phyloP scores from a whole-genome alignment of 139 green algal species.

The Micromonas pusilla region DNA sequence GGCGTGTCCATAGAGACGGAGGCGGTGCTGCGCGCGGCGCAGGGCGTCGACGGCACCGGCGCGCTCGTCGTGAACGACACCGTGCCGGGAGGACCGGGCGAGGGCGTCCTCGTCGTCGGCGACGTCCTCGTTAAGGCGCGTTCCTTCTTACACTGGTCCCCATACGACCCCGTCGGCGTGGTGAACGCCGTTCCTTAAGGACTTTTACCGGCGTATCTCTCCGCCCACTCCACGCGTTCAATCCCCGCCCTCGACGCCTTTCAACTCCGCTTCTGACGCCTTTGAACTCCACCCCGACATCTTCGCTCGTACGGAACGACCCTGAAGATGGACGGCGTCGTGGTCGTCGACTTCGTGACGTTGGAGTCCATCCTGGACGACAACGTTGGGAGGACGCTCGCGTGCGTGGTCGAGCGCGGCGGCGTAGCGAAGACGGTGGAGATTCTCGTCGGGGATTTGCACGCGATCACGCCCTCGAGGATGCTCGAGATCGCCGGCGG shows the following conservation, averaged over 20 bases:
- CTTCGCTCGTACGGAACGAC: too few relatives aligned
- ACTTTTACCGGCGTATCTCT: too few relatives aligned
- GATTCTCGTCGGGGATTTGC: slow-evolving; percentile 62
- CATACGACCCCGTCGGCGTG: too few relatives aligned
- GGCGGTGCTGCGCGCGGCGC: slow-evolving; percentile 17
- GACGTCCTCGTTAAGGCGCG: slow-evolving; percentile 72
- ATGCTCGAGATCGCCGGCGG: slow-evolving; percentile 75
- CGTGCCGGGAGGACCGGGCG: slow-evolving; percentile 60
- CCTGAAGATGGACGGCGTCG: slow-evolving; percentile 18
- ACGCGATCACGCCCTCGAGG: slow-evolving; percentile 59
- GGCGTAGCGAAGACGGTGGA: slow-evolving; percentile 42
- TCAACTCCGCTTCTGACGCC: too few relatives aligned
- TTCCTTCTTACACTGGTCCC: slow-evolving; percentile 38
- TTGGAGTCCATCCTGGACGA: slow-evolving; percentile 74
- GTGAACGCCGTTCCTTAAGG: too few relatives aligned
- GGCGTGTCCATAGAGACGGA: slow-evolving; percentile 70
- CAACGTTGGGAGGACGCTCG: slow-evolving; percentile 40
- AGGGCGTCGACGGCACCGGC: slow-evolving; percentile 46
- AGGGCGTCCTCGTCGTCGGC: slow-evolving; percentile 65
- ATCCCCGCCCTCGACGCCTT: too few relatives aligned
- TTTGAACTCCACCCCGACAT: too few relatives aligned
- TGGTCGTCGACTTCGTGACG: slow-evolving; percentile 69
- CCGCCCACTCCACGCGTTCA: too few relatives aligned
- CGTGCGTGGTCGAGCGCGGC: slow-evolving; percentile 54
- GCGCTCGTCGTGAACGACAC: slow-evolving; percentile 83